Conservation (phyloP, 495 filamentous ascomycete species). For the Tuber microsphaerosporum region DNA sequence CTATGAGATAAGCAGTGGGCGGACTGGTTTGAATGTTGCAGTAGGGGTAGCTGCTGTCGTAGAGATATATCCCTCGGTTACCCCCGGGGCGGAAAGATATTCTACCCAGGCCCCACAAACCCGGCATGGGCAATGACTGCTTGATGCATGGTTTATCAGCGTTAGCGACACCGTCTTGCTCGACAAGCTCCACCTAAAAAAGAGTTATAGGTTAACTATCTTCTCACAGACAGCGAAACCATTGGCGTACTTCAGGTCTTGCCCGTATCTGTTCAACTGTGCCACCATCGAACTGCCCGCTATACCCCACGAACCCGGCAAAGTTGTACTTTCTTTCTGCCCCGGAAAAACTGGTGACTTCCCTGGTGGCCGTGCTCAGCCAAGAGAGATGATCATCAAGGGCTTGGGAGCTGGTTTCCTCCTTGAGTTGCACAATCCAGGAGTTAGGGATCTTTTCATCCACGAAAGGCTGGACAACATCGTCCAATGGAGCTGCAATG, state of each 20-base stretch:
- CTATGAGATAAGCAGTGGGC: slow-evolving; percentile 21
- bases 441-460: slow-evolving; percentile 8
- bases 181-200: slow-evolving; percentile 17
- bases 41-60: background rate
- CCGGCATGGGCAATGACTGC: background rate
- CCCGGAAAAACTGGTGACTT: slow-evolving; percentile 9
- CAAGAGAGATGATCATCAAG: slow-evolving; percentile 14
- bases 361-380: slow-evolving; percentile 7
- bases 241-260: slow-evolving; percentile 14
- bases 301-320: slow-evolving; percentile 21
- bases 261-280: slow-evolving; percentile 13
- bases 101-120: slow-evolving; percentile 21
- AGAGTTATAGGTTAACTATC: background rate
- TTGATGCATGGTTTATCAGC: slow-evolving; percentile 1
- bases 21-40: background rate
- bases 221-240: background rate
- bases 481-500: background rate
- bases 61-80: slow-evolving; percentile 10
- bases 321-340: slow-evolving; percentile 22
- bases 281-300: slow-evolving; percentile 13
- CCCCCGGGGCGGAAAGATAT: slow-evolving; percentile 10
- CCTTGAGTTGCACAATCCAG: slow-evolving; percentile 25
- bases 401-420: background rate
- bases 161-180: slow-evolving; percentile 12
- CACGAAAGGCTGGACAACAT: background rate